Evolutionary conservation across 805 yeast genomes (phyloP), one percentile per base, ranked within the genome.

Genomic region (Dipodascus geniculatus): DNA sequence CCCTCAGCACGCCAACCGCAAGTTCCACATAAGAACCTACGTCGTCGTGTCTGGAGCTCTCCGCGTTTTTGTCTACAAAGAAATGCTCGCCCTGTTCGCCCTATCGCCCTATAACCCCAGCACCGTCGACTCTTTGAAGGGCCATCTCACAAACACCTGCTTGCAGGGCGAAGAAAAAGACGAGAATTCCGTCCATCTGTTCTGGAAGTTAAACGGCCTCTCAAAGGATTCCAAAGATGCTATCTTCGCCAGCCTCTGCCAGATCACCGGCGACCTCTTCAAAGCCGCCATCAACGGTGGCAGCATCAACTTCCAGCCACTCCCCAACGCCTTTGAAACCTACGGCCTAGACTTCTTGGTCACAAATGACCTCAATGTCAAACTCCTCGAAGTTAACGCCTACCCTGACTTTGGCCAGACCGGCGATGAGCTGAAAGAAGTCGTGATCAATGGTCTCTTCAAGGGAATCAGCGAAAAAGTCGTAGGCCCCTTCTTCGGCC

Each of bases 351-450:
- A 93, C 66, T 90, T 89, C 66, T 68, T 93, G 53, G 85, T 93
- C 17, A 82, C 81, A 60, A 71, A 78, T 28, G 53, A 56, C 31
- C 64, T 67, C 22, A 65, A 74, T 14, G 91, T 85, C 2, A 74
- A 73, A 48, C 64, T 93, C 23, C 69, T 91, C 47, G 98, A 93
- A 67, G 87, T 89, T 48, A 93, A 93, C 63, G 83, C 98, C 16
- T 93, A 84, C 64, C 99, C 99, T 0, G 99, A 93, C 65, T 93
- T 93, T 71, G 89, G 88, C 63, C 99, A 93, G 69, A 93, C 98
- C 0, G 99, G 99, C 17, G 78, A 71, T 16, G 84, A 77, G 4
- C 72, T 91, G 60, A 85, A 84, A 63, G 71, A 61, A 1, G 62
- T 88, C 22, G 85, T 93, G 28, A 87, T 93, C 38, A 74, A 75